These are phyloP conservation scores for Talaromyces sp. DNA, from an alignment of 2,329 filamentous ascomycete species.

Conservation along the genomic window DNA sequence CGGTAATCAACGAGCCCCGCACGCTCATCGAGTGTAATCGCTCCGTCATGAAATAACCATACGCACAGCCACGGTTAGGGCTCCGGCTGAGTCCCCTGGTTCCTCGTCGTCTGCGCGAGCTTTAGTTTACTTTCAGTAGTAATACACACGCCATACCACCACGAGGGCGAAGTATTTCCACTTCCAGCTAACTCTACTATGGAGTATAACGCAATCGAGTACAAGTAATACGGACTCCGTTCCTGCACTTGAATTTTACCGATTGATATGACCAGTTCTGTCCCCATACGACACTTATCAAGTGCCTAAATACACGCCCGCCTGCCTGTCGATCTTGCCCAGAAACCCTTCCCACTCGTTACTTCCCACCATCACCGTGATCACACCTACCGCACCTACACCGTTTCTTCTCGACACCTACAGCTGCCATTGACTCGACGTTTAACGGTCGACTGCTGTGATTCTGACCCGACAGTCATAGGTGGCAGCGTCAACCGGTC, in stretches of 20 bases:
- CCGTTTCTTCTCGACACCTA: neutral
- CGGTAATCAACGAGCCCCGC: no score
- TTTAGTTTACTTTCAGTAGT: neutral
- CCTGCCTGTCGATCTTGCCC: constrained; percentile 16
- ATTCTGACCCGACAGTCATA: neutral
- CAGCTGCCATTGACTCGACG: neutral
- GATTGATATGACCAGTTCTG: neutral
- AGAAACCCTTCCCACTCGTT: constrained; percentile 6
- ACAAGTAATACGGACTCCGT: constrained; percentile 3
- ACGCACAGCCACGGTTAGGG: neutral
- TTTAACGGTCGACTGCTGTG: neutral
- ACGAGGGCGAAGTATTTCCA: neutral
- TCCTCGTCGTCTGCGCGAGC: neutral
- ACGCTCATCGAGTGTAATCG: neutral
- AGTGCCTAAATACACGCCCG: constrained; percentile 4
- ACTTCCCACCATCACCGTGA: neutral
- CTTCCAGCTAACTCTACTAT: neutral
- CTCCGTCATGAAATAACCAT: neutral
- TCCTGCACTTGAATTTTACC: neutral
- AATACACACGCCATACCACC: constrained; percentile 3
- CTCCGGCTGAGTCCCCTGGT: neutral
- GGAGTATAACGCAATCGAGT: neutral
- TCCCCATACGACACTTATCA: neutral
- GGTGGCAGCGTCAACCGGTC: neutral
- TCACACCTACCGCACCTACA: no score